These are phyloP conservation scores for Arachnopeziza araneosa DNA, from an alignment of 2,329 filamentous ascomycete genomes.

Conservation along the genomic window DNA sequence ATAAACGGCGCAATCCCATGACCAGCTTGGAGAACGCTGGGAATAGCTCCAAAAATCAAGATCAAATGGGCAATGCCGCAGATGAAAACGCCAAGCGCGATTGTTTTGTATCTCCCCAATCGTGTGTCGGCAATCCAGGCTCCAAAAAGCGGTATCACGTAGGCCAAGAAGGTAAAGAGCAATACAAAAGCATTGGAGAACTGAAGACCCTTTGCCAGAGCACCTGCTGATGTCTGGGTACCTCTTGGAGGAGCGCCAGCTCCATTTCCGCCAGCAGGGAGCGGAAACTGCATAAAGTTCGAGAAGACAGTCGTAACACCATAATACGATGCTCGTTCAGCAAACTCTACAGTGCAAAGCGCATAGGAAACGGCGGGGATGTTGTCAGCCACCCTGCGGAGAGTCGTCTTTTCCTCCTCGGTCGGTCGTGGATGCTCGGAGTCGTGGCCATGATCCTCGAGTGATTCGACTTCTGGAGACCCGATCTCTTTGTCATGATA, in stretches of 20 bases:
- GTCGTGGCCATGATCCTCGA: neutral
- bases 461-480: neutral
- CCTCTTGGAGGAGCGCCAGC: constrained; percentile 19
- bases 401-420: constrained; percentile 53
- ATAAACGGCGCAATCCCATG: constrained; percentile 33
- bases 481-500: neutral
- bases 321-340: constrained; percentile 77
- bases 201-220: constrained; percentile 51
- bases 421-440: constrained; percentile 32
- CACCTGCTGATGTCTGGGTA: constrained; percentile 40
- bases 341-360: constrained; percentile 67
- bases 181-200: constrained; percentile 47
- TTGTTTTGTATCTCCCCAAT: constrained; percentile 60
- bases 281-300: constrained; percentile 56
- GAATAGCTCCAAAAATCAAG: constrained; percentile 28
- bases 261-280: constrained; percentile 39
- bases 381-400: constrained; percentile 57
- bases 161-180: constrained; percentile 46
- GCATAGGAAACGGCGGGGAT: constrained; percentile 64
- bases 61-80: constrained; percentile 52
- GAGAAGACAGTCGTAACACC: constrained; percentile 55
- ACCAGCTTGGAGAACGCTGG: constrained; percentile 29
- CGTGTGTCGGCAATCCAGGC: constrained; percentile 53
- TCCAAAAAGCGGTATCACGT: constrained; percentile 38
- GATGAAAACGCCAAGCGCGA: constrained; percentile 40